phyloP scores from a whole-genome alignment of 768 basidiomycete genomes.

The Lyophyllum decastes region DNA sequence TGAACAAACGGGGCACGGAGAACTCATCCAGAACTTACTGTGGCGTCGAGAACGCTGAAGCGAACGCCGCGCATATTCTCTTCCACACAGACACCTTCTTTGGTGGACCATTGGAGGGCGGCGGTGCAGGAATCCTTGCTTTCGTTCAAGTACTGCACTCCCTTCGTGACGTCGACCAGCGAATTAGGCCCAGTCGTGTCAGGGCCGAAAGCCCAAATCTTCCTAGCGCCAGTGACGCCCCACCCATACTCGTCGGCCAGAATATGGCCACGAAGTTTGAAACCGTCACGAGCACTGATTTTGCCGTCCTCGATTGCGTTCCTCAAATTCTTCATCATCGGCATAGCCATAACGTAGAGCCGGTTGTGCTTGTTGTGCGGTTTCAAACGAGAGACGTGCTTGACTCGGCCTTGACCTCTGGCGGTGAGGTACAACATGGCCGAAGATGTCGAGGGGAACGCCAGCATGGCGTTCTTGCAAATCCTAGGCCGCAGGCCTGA shows the following conservation, averaged over 20 bases:
- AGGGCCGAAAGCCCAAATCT: constrained; percentile 99
- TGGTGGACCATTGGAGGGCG: constrained; percentile 98
- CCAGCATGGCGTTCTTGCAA: constrained; percentile 99
- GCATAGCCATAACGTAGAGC: constrained; percentile 90
- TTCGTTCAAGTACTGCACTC: constrained; percentile 98
- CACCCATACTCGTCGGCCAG: constrained; percentile 96
- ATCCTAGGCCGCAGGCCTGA: constrained; percentile 57
- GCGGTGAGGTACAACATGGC: constrained; percentile 96
- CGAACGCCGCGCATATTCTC: constrained; percentile 99
- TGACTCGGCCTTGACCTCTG: constrained; percentile 96
- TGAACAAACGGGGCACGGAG: constrained; percentile 4
- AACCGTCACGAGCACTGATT: constrained; percentile 96
- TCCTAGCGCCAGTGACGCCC: constrained; percentile 99
- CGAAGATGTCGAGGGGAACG: constrained; percentile 97
- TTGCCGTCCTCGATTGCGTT: constrained; percentile 95
- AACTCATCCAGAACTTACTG: constrained; percentile 49
- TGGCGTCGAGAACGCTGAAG: constrained; percentile 94
- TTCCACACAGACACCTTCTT: constrained; percentile 95
- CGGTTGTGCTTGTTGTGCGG: constrained; percentile 99
- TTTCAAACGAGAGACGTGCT: constrained; percentile 93
- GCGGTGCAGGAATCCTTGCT: constrained; percentile 99
- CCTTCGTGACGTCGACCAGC: constrained; percentile 98
- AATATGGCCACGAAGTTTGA: constrained; percentile 92
- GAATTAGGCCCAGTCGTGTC: too few species aligned
- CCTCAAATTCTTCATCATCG: constrained; percentile 94